phyloP scores from a whole-genome alignment of 2,329 filamentous ascomycete species.

The Fusarium annulatum region DNA sequence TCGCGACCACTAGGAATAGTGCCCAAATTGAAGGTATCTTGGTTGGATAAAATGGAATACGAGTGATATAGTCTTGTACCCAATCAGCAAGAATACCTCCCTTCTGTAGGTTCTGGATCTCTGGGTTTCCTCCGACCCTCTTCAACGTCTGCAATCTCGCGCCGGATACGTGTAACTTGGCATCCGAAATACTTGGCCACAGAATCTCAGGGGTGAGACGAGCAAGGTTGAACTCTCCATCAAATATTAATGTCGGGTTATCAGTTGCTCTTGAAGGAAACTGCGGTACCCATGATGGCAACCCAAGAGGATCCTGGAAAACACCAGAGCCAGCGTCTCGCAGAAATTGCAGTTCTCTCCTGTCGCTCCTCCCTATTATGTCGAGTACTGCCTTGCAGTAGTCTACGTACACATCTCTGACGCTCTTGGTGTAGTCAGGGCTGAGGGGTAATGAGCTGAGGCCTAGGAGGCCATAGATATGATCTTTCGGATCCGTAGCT shows the following conservation, averaged over 20 bases:
- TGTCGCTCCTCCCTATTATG: not conserved
- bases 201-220: accelerated
- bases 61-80: not conserved
- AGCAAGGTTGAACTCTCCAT: not conserved
- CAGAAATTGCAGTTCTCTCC: not conserved
- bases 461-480: not conserved
- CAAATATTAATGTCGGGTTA: not conserved
- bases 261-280: not conserved
- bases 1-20: not conserved
- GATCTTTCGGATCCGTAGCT: not conserved
- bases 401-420: not conserved
- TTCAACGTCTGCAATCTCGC: not conserved
- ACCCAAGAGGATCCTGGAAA: not conserved
- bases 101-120: not conserved
- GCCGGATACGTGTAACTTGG: not conserved
- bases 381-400: not conserved
- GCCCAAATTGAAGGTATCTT: not conserved
- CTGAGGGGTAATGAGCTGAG: not conserved
- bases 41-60: not conserved
- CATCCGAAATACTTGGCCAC: not conserved
- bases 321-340: not conserved
- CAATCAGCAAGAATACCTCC: not conserved
- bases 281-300: constrained; percentile 2
- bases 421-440: not conserved
- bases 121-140: not conserved